Evolutionary conservation across 2,329 filamentous ascomycete genomes (phyloP), one percentile per base, ranked within the genome.

Genomic region (Penicillium capsulatum): DNA sequence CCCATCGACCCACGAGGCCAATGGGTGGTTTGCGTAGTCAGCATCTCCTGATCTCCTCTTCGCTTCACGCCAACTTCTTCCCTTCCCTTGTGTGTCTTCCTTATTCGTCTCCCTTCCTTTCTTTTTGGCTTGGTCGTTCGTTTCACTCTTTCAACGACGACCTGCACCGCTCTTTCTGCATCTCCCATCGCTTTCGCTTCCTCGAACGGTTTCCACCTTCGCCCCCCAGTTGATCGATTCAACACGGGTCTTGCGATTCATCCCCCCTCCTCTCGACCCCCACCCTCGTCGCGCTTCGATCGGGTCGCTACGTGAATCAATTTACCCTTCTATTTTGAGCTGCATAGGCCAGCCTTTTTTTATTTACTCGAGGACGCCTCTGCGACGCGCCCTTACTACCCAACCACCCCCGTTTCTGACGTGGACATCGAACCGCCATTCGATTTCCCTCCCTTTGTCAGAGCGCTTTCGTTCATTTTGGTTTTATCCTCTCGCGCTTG

Each of bases 81-180:
- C 35, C 34, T n/a, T 28, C 5, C n/a, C 26, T 5, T 28, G 6
- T 37, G 30, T 40, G 38, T 43, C 39, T 45, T 36, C 44, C 31
- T 45, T 53, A 44, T 54, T 53, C 45, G 51, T 50, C 45, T 51
- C 54, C 44, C 50, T 50, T 49, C 53, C 45, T 47, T 56, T 57
- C 54, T 58, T 56, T 54, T 59, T 51, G 15, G 58, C 53, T 60
- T 57, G 62, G 63, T 65, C 54, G 63, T 53, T 66, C 66, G 70
- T 71, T 71, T 67, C 70, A 73, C 70, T 74, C 71, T 60, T 74
- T 74, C 61, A n/a, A 72, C 68, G 69, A 69, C 67, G 61, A 59
- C 64, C 64, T 60, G 59, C 63, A 63, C 60, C 61, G 66, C 66
- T 55, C 47, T 47, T 55, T 53, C 47, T 48, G 19, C 14, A 28